Evolutionary conservation across 192 early-diverging fungal genomes (phyloP).

Genomic region (Mortierella alpina): DNA sequence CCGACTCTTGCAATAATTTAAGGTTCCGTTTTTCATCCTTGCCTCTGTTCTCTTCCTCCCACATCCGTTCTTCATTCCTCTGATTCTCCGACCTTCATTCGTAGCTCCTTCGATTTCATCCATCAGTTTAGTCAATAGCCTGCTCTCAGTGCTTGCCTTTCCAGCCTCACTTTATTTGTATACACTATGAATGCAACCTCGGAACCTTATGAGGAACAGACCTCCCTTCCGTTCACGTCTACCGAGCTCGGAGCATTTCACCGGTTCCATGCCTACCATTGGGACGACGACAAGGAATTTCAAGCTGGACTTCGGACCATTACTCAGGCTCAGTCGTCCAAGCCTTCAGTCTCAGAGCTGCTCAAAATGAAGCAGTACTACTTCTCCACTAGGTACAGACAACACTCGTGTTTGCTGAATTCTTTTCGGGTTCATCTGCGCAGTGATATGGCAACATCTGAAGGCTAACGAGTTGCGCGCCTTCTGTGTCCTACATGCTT

Average conservation of each 20-base stretch:
- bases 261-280: constrained; percentile 41
- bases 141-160: neutral
- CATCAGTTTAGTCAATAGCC: neutral
- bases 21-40: too few species aligned
- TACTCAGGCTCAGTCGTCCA: constrained; percentile 16
- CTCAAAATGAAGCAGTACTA: constrained; percentile 56
- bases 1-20: too few species aligned
- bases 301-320: constrained; percentile 40
- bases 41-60: neutral
- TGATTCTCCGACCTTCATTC: neutral
- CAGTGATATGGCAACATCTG: neutral
- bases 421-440: neutral
- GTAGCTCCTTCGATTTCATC: neutral
- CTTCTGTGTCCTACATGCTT: neutral
- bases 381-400: constrained; percentile 49
- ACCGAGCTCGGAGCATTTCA: constrained; percentile 46
- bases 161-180: neutral
- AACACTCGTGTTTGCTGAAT: neutral
- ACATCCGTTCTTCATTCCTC: constrained; percentile 1
- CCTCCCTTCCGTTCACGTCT: constrained; percentile 27
- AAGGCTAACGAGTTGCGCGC: neutral
- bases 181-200: constrained; percentile 1
- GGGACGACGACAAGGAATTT: constrained; percentile 44
- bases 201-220: constrained; percentile 20
- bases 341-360: constrained; percentile 36